Percentiles rank a stretch among this genome's conserved stretches.
Conservation (phyloP, 192 early-diverging fungal genomes). For the Backusella psychrophila region DNA sequence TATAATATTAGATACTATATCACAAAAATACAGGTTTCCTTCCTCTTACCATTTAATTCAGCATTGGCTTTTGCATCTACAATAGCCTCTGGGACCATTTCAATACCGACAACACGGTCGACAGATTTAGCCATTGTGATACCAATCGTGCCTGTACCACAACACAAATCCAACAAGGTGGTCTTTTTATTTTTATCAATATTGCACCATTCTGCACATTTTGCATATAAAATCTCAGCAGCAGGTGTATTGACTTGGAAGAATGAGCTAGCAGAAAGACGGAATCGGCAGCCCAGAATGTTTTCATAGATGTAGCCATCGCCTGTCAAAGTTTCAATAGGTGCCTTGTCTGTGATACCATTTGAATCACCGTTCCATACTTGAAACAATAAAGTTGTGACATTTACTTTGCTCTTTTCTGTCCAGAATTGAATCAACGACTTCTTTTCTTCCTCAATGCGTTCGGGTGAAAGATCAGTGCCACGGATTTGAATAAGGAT, state of each 20-base stretch:
- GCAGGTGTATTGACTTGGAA: slow-evolving; percentile 80
- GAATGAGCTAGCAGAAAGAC: slow-evolving; percentile 71
- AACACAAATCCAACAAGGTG: slow-evolving; percentile 72
- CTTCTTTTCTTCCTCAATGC: slow-evolving; percentile 36
- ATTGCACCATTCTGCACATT: slow-evolving; percentile 35
- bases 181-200: slow-evolving; percentile 30
- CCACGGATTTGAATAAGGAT: slow-evolving; percentile 63
- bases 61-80: slow-evolving; percentile 74
- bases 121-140: slow-evolving; percentile 66
- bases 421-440: slow-evolving; percentile 32
- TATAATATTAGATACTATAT: background rate
- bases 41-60: slow-evolving; percentile 26
- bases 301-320: slow-evolving; percentile 60
- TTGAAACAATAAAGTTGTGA: slow-evolving; percentile 58
- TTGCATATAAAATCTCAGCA: slow-evolving; percentile 63
- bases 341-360: slow-evolving; percentile 51
- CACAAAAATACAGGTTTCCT: background rate
- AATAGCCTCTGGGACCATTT: slow-evolving; percentile 66
- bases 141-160: slow-evolving; percentile 86
- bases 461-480: slow-evolving; percentile 35
- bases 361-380: slow-evolving; percentile 46
- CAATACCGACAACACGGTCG: slow-evolving; percentile 72
- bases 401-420: slow-evolving; percentile 14
- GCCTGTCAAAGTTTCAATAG: slow-evolving; percentile 49
- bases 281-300: slow-evolving; percentile 61